phyloP scores from a whole-genome alignment of 192 early-diverging fungal species.

The Podila clonocystis region DNA sequence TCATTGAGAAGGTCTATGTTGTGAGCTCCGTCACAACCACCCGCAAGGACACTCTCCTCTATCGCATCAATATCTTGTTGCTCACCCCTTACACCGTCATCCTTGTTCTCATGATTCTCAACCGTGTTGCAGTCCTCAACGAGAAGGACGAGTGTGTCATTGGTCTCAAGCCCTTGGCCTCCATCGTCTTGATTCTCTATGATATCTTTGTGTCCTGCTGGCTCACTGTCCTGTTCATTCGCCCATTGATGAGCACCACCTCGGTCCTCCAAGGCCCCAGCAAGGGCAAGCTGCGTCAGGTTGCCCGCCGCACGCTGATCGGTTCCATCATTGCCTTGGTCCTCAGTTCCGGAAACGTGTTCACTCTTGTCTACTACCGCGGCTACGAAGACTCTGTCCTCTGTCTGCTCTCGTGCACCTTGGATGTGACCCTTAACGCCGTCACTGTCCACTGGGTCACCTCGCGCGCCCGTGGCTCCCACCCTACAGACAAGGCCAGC shows the following conservation, averaged over 20 bases:
- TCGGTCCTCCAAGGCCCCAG: slow-evolving; percentile 38
- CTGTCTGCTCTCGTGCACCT: slow-evolving; percentile 56
- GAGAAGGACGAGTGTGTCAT: slow-evolving; percentile 31
- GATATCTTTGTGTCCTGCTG: slow-evolving; percentile 46
- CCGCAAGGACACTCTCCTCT: slow-evolving; percentile 32
- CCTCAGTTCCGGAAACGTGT: slow-evolving; percentile 54
- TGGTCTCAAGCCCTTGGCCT: slow-evolving; percentile 33
- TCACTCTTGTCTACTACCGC: slow-evolving; percentile 45
- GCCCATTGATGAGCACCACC: slow-evolving; percentile 38
- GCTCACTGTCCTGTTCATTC: slow-evolving; percentile 44
- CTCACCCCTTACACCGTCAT: slow-evolving; percentile 39
- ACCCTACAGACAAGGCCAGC: slow-evolving; percentile 17
- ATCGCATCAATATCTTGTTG: slow-evolving; percentile 30
- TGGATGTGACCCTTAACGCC: slow-evolving; percentile 60
- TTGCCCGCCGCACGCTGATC: slow-evolving; percentile 54
- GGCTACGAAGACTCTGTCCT: slow-evolving; percentile 55
- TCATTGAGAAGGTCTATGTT: slow-evolving; percentile 55
- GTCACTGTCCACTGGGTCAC: slow-evolving; percentile 60
- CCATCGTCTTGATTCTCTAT: slow-evolving; percentile 34
- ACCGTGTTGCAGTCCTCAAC: slow-evolving; percentile 27
- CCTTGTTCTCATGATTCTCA: slow-evolving; percentile 30
- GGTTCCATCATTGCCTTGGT: slow-evolving; percentile 55
- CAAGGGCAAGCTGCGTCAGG: slow-evolving; percentile 33
- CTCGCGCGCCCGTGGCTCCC: slow-evolving; percentile 14
- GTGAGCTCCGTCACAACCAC: slow-evolving; percentile 31